These are phyloP conservation scores for Medicago arabica DNA, from an alignment of 306 rosid genomes.

Conservation along the genomic window DNA sequence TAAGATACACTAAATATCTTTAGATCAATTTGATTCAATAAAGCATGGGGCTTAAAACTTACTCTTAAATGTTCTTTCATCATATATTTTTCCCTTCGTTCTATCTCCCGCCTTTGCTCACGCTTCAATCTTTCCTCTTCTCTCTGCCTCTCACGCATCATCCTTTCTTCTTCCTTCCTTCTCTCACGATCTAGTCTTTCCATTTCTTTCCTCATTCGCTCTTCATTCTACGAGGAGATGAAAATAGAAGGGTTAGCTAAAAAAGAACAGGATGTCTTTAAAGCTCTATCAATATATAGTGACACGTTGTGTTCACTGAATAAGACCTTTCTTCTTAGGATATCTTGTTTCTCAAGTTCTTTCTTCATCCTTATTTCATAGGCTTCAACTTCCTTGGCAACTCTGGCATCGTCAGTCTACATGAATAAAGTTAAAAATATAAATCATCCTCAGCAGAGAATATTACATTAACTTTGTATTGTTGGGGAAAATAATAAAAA, in stretches of 20 bases:
- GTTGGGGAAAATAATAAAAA: conserved; percentile 34
- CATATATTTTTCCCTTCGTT: conserved; percentile 90
- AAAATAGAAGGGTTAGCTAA: conserved; percentile 37
- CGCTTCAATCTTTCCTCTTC: conserved; percentile 91
- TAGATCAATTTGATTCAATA: conserved; percentile 37
- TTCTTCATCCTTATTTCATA: conserved; percentile 82
- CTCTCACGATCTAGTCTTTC: conserved; percentile 96
- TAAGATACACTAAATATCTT: conserved; percentile 33
- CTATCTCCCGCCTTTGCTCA: conserved; percentile 86
- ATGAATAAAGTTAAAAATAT: conserved; percentile 35
- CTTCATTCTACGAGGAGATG: conserved; percentile 68
- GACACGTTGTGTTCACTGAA: conserved; percentile 24
- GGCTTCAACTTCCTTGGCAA: conserved; percentile 80
- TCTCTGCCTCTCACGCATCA: conserved; percentile 87
- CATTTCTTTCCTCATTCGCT: conserved; percentile 81
- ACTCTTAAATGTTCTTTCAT: conserved; percentile 80
- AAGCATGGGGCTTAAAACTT: conserved; percentile 44
- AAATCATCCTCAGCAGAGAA: conserved; percentile 34
- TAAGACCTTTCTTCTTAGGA: conserved; percentile 81
- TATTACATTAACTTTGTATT: conserved; percentile 12
- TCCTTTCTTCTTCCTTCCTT: conserved; percentile 92
- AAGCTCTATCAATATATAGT: conserved; percentile 1
- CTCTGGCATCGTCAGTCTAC: conserved; percentile 79
- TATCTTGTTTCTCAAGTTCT: conserved; percentile 96
- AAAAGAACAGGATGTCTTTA: conserved; percentile 4